A percentile compares a stretch with the other conserved stretches of the same genome.
Evolutionary conservation across 2,329 filamentous ascomycete species (phyloP).

Genomic region (Aureobasidium namibiae): DNA sequence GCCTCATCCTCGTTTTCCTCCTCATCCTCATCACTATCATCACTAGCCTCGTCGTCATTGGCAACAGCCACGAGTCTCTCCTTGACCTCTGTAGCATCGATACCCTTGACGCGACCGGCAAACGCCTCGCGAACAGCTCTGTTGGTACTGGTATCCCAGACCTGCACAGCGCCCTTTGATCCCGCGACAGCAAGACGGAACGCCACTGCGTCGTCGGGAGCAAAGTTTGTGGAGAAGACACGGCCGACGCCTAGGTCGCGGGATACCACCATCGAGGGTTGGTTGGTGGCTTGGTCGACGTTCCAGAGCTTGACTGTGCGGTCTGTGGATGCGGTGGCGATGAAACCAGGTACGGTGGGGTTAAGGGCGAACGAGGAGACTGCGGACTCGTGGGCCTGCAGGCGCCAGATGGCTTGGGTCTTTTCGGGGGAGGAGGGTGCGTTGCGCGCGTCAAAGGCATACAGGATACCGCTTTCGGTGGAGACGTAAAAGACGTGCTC

Average conservation of each 20-base stretch:
- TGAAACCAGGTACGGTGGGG: conserved; percentile 77
- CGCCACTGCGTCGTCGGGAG: conserved; percentile 79
- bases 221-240: conserved; percentile 86
- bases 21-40: conserved; percentile 55
- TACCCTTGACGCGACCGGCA: conserved; percentile 51
- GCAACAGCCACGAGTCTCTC: conserved; percentile 72
- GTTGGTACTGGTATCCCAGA: conserved; percentile 97
- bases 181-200: conserved; percentile 91
- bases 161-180: conserved; percentile 83
- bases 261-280: conserved; percentile 78
- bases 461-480: conserved; percentile 83
- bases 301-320: conserved; percentile 98
- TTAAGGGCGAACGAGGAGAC: conserved; percentile 92
- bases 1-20: conserved; percentile 47
- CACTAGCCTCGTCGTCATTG: conserved; percentile 51
- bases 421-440: conserved; percentile 62
- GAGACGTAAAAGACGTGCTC: conserved; percentile 87
- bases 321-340: conserved; percentile 89
- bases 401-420: conserved; percentile 83
- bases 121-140: conserved; percentile 77
- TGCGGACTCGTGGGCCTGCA: conserved; percentile 91
- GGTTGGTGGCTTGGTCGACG: conserved; percentile 51
- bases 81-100: conserved; percentile 46
- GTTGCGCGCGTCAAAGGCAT: conserved; percentile 81
- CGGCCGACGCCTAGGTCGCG: conserved; percentile 90